phyloP scores from a whole-genome alignment of 768 basidiomycete genomes.

The Psilocybe cyanescens region DNA sequence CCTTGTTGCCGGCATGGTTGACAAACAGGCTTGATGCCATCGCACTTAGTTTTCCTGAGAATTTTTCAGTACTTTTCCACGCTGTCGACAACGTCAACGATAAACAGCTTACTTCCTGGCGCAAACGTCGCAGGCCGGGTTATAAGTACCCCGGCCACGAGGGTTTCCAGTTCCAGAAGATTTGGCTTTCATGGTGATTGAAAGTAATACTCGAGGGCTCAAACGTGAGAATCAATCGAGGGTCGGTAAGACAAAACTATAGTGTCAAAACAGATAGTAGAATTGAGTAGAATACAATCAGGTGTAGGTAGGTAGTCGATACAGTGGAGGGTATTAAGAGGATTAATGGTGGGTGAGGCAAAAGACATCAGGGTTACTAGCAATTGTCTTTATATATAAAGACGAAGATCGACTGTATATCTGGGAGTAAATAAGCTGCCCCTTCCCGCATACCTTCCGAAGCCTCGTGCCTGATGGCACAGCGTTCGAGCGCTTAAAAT shows the following conservation, averaged over 20 bases:
- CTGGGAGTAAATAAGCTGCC: slow-evolving; percentile 1
- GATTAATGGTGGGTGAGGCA: slow-evolving; percentile 3
- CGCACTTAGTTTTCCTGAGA: slow-evolving; percentile 50
- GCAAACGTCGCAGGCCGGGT: slow-evolving; percentile 28
- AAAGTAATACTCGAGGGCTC: slow-evolving; percentile 5
- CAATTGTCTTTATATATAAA: slow-evolving; percentile 3
- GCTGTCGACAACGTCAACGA: not conserved
- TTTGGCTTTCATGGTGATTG: slow-evolving; percentile 21
- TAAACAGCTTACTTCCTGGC: slow-evolving; percentile 37
- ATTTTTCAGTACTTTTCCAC: slow-evolving; percentile 14
- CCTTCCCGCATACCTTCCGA: slow-evolving; percentile 15
- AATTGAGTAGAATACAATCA: slow-evolving; percentile 1
- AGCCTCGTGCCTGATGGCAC: slow-evolving; percentile 10
- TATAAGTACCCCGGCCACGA: slow-evolving; percentile 27
- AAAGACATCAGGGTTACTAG: not conserved
- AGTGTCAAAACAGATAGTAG: slow-evolving; percentile 4
- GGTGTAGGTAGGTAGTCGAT: slow-evolving; percentile 7
- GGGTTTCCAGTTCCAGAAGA: slow-evolving; percentile 21
- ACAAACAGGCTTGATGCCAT: slow-evolving; percentile 47
- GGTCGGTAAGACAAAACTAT: slow-evolving; percentile 14
- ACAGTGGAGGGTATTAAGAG: not conserved
- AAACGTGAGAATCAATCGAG: slow-evolving; percentile 9
- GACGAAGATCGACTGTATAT: slow-evolving; percentile 1
- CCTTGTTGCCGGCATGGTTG: slow-evolving; percentile 41
- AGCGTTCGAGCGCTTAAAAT: slow-evolving; percentile 14